These are phyloP conservation scores for Castanea crenata DNA, from an alignment of 306 rosid genomes.

Conservation along the genomic window DNA sequence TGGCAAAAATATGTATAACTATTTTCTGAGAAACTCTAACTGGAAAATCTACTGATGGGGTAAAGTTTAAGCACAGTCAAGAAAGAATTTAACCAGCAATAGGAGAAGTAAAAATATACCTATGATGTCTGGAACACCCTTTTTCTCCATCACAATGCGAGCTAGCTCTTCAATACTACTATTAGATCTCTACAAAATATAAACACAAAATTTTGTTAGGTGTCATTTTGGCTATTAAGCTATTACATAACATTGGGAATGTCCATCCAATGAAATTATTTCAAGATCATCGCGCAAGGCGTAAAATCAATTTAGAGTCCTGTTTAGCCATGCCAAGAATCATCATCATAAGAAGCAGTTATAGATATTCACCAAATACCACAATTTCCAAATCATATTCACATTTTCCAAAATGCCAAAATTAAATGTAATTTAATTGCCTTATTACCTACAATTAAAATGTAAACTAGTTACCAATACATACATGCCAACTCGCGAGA, in stretches of 20 bases:
- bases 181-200: constrained; percentile 43
- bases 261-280: no score
- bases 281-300: no score
- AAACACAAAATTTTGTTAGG: not conserved
- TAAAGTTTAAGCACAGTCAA: not conserved
- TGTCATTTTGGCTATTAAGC: not conserved
- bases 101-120: constrained; percentile 20
- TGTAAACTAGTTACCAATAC: not conserved
- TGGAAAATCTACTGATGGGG: not conserved
- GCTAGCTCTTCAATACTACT: constrained; percentile 60
- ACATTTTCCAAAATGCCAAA: not conserved
- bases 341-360: not conserved
- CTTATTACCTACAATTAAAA: not conserved
- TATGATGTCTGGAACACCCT: constrained; percentile 65
- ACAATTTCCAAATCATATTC: not conserved
- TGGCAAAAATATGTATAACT: not conserved
- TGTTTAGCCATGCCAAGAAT: no score
- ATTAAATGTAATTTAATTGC: no score
- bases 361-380: not conserved
- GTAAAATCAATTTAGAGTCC: no score
- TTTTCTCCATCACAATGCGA: constrained; percentile 47
- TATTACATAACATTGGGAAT: no score
- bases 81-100: not conserved
- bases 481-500: no score
- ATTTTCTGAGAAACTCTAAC: not conserved